Base-by-base conservation (phyloP, 1,284 basidiomycete genomes). In the Retiboletus flavoniger region DNA sequence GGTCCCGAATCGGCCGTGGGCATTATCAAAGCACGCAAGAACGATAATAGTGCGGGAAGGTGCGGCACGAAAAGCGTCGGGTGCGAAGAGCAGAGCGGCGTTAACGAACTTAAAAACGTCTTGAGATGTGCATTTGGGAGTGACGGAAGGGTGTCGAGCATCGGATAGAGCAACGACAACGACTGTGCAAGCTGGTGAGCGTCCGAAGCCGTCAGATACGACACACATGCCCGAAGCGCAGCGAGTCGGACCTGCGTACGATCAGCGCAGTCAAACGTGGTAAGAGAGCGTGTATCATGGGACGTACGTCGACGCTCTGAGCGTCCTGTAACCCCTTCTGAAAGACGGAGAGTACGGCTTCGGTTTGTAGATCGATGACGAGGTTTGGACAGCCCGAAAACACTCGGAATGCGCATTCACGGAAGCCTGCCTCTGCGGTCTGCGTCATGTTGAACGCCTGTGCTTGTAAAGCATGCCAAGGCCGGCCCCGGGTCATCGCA, bases 381-480 rank as follows among this genome's bases (percentile, higher is more conserved):
- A 89, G 74, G 63, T 86, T 85, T 6, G 86, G 84, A 52, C 82
- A 84, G 4, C 83, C 85, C 0, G 84, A 77, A 63, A 90, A 88
- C 3, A 89, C 79, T 32, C 81, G 69, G 64, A 80, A 89, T 24
- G 76, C 73, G 59, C 71, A 73, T 55, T 80, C 78, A 39, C 78
- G 71, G 67, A 71, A 62, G 52, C 69, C 59, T 58, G 67, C 63
- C 47, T 76, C 76, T 3, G 72, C 60, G 35, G 63, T 69, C 47
- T 83, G 79, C 0, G 80, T 76, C 84, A 89, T 87, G 47, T 69
- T 76, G 62, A 88, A 90, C 0, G 78, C 77, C 55, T 85, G 85
- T 0, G 79, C 81, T 65, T 90, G 87, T 3, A 91, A 74, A 2
- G 84, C 82, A 63, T 89, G 88, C 87, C 89, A 91, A 3, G 88